Conservation (phyloP, 2,329 filamentous ascomycete species). For the Lachnellula willkommii region DNA sequence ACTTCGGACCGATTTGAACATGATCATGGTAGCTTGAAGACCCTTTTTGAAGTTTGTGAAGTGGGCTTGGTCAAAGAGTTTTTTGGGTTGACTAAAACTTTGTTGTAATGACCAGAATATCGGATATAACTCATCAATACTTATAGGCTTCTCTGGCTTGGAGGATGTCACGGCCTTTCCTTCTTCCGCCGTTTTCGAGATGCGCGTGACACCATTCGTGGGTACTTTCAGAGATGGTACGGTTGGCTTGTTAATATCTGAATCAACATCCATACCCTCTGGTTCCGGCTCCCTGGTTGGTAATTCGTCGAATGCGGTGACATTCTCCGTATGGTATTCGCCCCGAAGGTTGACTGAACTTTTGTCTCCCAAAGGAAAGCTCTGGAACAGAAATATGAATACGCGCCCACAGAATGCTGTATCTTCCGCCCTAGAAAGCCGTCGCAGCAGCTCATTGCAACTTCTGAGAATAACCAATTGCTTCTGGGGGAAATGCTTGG, state of each 20-base stretch:
- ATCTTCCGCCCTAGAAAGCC: conserved; percentile 92
- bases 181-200: conserved; percentile 1
- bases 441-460: conserved; percentile 90
- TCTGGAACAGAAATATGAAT: conserved; percentile 98
- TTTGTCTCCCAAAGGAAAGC: conserved; percentile 91
- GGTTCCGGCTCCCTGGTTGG: conserved; percentile 32
- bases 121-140: conserved; percentile 73
- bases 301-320: conserved; percentile 72
- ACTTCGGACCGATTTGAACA: conserved; percentile 65
- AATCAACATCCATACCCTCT: conserved; percentile 64
- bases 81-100: conserved; percentile 84
- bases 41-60: conserved; percentile 62
- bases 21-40: conserved; percentile 58
- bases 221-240: conserved; percentile 18
- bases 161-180: conserved; percentile 36
- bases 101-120: conserved; percentile 92
- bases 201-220: conserved; percentile 26
- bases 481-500: conserved; percentile 75
- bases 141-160: conserved; percentile 47
- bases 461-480: conserved; percentile 84
- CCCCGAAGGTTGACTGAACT: conserved; percentile 95
- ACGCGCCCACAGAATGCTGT: conserved; percentile 96
- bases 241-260: conserved; percentile 33
- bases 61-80: conserved; percentile 65
- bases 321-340: conserved; percentile 93